A percentile compares a stretch with the other conserved stretches of the same genome.
Conservation (phyloP, 192 early-diverging fungal genomes). For the Coemansia sp. region DNA sequence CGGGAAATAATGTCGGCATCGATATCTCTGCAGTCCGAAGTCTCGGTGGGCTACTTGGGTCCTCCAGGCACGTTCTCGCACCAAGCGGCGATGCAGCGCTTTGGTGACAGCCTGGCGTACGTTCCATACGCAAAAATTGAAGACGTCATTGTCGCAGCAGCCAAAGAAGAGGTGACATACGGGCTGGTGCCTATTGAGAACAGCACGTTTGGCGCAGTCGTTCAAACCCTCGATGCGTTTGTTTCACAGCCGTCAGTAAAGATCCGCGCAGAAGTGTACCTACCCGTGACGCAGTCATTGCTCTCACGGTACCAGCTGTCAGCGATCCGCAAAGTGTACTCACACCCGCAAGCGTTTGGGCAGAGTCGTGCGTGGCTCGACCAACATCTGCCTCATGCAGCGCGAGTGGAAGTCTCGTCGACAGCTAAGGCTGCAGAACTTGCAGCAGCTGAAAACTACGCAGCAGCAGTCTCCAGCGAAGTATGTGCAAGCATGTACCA, state of each 20-base stretch:
- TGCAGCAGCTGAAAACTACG: constrained; percentile 69
- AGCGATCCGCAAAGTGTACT: constrained; percentile 77
- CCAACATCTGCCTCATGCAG: constrained; percentile 68
- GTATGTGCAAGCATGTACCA: constrained; percentile 79
- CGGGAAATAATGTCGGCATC: constrained; percentile 88
- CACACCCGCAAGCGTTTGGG: constrained; percentile 74
- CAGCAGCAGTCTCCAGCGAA: constrained; percentile 80
- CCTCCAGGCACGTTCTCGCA: constrained; percentile 88
- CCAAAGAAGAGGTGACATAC: constrained; percentile 73
- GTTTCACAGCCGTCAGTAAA: constrained; percentile 57
- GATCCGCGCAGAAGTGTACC: constrained; percentile 78
- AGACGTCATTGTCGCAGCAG: constrained; percentile 80
- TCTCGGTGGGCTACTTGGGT: constrained; percentile 86
- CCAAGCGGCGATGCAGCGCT: constrained; percentile 76
- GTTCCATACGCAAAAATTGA: constrained; percentile 66
- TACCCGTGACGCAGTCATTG: constrained; percentile 80
- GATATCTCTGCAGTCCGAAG: constrained; percentile 76
- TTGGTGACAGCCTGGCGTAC: constrained; percentile 78
- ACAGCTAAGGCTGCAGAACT: constrained; percentile 88
- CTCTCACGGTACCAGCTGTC: constrained; percentile 65
- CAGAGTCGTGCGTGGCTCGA: constrained; percentile 78
- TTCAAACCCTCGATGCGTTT: constrained; percentile 80
- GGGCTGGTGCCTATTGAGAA: constrained; percentile 96
- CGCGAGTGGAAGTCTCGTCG: constrained; percentile 72
- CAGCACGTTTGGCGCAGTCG: constrained; percentile 84